Percentiles rank a stretch among this genome's conserved stretches.
These are phyloP conservation scores for Xylaria grammica DNA, from an alignment of 495 filamentous ascomycete genomes.

Conservation along the genomic window DNA sequence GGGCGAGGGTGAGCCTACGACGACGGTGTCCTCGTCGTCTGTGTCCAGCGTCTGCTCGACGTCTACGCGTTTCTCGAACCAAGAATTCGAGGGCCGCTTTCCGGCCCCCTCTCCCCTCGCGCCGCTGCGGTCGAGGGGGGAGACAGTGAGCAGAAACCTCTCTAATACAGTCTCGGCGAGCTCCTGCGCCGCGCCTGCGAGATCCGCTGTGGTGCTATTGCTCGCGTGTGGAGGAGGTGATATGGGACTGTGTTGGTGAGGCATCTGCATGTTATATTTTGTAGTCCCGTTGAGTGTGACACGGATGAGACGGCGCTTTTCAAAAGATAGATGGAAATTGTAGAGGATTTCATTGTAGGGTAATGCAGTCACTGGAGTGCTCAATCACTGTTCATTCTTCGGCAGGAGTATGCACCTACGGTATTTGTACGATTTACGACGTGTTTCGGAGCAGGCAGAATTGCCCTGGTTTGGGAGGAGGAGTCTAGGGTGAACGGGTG, in stretches of 20 bases:
- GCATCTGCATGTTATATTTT: neutral
- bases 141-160: conserved; percentile 3
- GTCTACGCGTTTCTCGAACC: neutral
- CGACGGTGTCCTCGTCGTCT: conserved; percentile 10
- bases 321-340: neutral
- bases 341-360: neutral
- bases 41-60: conserved; percentile 5
- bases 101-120: neutral
- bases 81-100: neutral
- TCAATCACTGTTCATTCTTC: neutral
- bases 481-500: neutral
- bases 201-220: neutral
- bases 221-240: neutral
- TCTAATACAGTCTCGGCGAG: conserved; percentile 9
- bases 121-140: neutral
- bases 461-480: neutral
- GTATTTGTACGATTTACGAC: neutral
- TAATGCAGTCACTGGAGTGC: neutral
- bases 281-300: too few species aligned
- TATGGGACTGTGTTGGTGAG: neutral
- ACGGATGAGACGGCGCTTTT: too few species aligned
- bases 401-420: neutral
- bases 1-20: neutral
- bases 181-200: neutral
- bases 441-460: neutral